Conservation (phyloP, 1,284 basidiomycete species). For the Tilletia horrida region DNA sequence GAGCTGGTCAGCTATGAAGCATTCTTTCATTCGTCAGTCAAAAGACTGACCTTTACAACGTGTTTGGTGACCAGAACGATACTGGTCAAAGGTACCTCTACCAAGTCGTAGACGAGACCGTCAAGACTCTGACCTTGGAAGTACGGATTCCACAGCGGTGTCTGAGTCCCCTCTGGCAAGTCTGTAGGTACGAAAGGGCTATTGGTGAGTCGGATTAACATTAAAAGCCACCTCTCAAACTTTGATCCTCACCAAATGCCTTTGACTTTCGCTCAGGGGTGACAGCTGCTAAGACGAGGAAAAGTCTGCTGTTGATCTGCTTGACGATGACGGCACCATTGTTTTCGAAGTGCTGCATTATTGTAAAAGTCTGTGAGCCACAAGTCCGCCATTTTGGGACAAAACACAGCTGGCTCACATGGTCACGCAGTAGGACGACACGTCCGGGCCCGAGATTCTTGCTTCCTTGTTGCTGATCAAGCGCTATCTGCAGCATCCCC, state of each 20-base stretch:
- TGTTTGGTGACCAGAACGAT: slow-evolving; percentile 72
- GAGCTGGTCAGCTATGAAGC: neutral
- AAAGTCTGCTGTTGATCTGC: slow-evolving; percentile 62
- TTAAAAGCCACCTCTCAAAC: neutral
- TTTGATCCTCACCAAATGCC: slow-evolving; percentile 19
- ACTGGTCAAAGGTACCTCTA: slow-evolving; percentile 68
- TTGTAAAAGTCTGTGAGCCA: slow-evolving; percentile 18
- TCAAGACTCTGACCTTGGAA: slow-evolving; percentile 56
- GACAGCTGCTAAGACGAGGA: slow-evolving; percentile 72
- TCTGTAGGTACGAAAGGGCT: slow-evolving; percentile 58
- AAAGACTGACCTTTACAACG: slow-evolving; percentile 62
- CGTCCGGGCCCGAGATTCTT: slow-evolving; percentile 72
- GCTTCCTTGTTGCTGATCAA: slow-evolving; percentile 65
- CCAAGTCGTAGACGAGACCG: slow-evolving; percentile 69
- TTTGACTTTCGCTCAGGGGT: slow-evolving; percentile 61
- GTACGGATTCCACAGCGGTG: slow-evolving; percentile 61
- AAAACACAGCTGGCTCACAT: slow-evolving; percentile 62
- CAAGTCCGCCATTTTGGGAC: neutral
- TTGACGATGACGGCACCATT: slow-evolving; percentile 76
- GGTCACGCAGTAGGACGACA: slow-evolving; percentile 77
- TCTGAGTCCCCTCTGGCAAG: slow-evolving; percentile 62
- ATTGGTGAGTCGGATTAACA: neutral
- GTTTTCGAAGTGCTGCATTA: slow-evolving; percentile 71
- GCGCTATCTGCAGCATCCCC: slow-evolving; percentile 66
- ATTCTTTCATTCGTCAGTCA: neutral